Base-by-base conservation (phyloP, 2,329 filamentous ascomycete genomes). In the Hirsutella thompsonii region DNA sequence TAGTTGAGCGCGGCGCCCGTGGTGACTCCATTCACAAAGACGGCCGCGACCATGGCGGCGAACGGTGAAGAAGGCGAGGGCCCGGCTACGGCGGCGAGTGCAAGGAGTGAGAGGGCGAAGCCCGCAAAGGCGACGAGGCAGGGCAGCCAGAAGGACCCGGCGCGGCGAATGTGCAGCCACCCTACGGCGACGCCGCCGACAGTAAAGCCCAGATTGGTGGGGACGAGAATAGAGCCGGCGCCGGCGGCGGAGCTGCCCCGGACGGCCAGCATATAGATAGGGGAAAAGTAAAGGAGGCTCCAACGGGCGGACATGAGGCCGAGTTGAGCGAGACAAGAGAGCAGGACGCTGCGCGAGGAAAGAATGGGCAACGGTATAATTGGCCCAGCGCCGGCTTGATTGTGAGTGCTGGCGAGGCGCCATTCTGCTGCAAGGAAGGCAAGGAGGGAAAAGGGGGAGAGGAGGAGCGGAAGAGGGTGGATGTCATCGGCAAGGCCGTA, bases 281-380 rank as follows among this genome's bases (percentile, higher is more conserved):
- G 86, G 0, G 81, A 74, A 60, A 87, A 93, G 64, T 88, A 92
- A 8, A 93, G 67, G 2, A 93, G 70, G 6, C 71, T 72, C 86
- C 85, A 93, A 43, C 87, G 79, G 2, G 82, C 72, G 55, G 83
- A 79, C 83, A 93, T 90, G 56, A 87, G 73, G 18, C 81, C 79
- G 0, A 89, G 69, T 38, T 87, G 84, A 1, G 80, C 73, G 19
- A 89, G 53, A 53, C 85, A 90, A 1, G 82, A 82, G 19, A 90
- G 61, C 3, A 90, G 64, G 1, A 84, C 76, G 23, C 79, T 81
- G 21, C 81, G 74, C 10, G 80, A 85, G 39, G 69, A 72, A 21
- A 93, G 70, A 2, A 92, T 69, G 1, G 70, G 59, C 38, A 89
- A 63, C 1, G 1, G 85, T 39, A 93, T 80, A 53, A 93, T 77